Evolutionary conservation across 2,329 filamentous ascomycete species (phyloP).

Genomic region (Ophiostoma montium): DNA sequence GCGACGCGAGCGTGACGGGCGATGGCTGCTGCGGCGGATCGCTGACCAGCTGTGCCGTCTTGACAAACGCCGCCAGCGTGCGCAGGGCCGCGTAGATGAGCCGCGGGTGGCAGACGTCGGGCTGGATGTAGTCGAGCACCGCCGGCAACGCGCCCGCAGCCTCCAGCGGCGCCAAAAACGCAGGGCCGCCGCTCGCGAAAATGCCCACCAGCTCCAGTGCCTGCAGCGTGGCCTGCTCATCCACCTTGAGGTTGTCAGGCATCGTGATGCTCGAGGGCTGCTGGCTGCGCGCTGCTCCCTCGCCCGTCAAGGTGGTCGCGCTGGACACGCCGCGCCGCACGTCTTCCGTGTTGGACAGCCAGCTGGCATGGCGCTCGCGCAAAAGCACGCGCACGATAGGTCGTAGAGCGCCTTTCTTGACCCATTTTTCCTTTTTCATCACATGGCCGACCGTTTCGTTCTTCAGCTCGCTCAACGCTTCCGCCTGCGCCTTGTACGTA

Average conservation of each 20-base stretch:
- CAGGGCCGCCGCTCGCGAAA: constrained; percentile 69
- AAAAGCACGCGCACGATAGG: constrained; percentile 36
- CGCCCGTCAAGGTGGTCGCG: constrained; percentile 12
- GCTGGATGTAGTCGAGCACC: constrained; percentile 58
- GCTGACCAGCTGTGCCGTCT: constrained; percentile 27
- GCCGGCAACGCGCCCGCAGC: constrained; percentile 51
- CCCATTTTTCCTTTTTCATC: constrained; percentile 69
- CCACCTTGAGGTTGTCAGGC: constrained; percentile 35
- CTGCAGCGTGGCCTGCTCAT: constrained; percentile 58
- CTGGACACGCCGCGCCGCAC: too few relatives aligned
- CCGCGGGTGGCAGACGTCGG: constrained; percentile 46
- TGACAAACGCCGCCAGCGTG: constrained; percentile 56
- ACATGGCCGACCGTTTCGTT: constrained; percentile 82
- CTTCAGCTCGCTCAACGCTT: constrained; percentile 60
- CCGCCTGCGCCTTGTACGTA: constrained; percentile 36
- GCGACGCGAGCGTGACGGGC: constrained; percentile 27
- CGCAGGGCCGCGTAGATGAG: constrained; percentile 62
- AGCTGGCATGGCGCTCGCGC: constrained; percentile 18
- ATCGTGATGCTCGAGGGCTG: constrained; percentile 12
- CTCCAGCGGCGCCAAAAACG: constrained; percentile 63
- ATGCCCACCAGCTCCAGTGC: constrained; percentile 75
- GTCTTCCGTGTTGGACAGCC: constrained; percentile 18
- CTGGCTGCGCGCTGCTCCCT: constrained; percentile 17
- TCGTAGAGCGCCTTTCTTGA: constrained; percentile 54
- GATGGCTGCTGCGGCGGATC: constrained; percentile 29